Percentiles rank a stretch among this genome's conserved stretches.
These are phyloP conservation scores for Rosa persica DNA, from an alignment of 306 rosid species.

Conservation along the genomic window DNA sequence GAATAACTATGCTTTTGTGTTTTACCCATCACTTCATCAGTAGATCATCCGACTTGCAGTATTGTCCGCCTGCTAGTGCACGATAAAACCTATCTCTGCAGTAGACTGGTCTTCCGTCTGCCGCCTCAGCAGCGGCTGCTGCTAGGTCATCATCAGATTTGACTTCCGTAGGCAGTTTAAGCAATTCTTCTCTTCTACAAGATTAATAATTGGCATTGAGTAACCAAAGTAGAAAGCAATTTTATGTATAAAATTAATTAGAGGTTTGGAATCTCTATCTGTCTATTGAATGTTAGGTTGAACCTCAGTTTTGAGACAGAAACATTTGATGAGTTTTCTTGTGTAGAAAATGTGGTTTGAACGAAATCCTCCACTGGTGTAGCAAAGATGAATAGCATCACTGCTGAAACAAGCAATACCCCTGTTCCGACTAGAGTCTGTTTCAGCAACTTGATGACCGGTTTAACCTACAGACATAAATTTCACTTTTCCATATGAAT, in stretches of 20 bases:
- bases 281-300: constrained; percentile 58
- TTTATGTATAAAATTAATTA: not conserved
- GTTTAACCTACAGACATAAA: constrained; percentile 67
- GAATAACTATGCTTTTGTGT: constrained; percentile 9
- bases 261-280: constrained; percentile 16
- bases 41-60: constrained; percentile 96
- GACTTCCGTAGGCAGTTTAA: constrained; percentile 80
- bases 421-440: constrained; percentile 96
- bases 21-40: constrained; percentile 50
- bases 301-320: constrained; percentile 49
- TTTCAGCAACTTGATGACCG: constrained; percentile 82
- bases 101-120: constrained; percentile 96
- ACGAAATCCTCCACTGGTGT: constrained; percentile 77
- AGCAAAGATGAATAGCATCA: constrained; percentile 70
- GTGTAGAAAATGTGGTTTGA: constrained; percentile 45
- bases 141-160: constrained; percentile 82
- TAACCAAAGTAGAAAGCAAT: constrained; percentile 10
- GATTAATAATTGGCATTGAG: constrained; percentile 15
- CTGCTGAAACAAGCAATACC: constrained; percentile 82
- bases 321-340: constrained; percentile 40
- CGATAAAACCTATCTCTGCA: constrained; percentile 95
- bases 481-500: constrained; percentile 18
- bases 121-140: constrained; percentile 98
- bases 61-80: constrained; percentile 97
- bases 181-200: constrained; percentile 84